phyloP scores from a whole-genome alignment of 2,329 filamentous ascomycete genomes.

The Neophaeococcomyces mojaviensis region DNA sequence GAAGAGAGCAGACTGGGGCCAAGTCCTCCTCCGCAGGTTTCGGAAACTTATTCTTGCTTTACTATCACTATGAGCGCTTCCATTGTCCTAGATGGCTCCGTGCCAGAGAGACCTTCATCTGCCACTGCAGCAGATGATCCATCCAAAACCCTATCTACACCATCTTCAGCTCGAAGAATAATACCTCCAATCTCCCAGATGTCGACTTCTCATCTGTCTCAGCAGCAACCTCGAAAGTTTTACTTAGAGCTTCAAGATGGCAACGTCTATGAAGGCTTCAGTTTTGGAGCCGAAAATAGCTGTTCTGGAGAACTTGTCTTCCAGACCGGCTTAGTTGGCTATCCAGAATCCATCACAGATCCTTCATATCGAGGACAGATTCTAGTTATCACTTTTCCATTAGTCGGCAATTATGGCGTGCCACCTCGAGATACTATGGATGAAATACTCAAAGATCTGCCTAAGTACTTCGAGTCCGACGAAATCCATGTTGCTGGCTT shows the following conservation, averaged over 20 bases:
- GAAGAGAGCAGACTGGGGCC: neutral
- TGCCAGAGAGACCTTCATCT: conserved; percentile 33
- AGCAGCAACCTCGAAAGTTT: conserved; percentile 53
- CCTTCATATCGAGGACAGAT: conserved; percentile 90
- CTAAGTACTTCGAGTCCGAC: conserved; percentile 85
- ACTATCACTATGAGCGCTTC: conserved; percentile 12
- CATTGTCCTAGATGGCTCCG: conserved; percentile 15
- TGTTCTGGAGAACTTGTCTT: conserved; percentile 96
- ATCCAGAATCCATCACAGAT: conserved; percentile 88
- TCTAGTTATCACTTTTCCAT: conserved; percentile 88
- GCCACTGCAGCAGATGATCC: conserved; percentile 29
- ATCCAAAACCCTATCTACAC: conserved; percentile 7
- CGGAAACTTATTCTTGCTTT: neutral
- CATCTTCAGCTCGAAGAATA: conserved; percentile 9
- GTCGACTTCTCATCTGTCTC: conserved; percentile 54
- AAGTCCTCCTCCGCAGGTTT: neutral
- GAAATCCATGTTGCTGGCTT: conserved; percentile 92
- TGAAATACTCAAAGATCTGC: conserved; percentile 73
- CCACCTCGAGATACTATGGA: conserved; percentile 80
- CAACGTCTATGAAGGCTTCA: conserved; percentile 83
- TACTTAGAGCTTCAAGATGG: conserved; percentile 91
- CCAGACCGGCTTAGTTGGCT: conserved; percentile 98
- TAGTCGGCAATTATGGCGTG: conserved; percentile 96
- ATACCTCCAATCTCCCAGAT: conserved; percentile 41
- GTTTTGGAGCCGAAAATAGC: conserved; percentile 92